Evolutionary conservation across 176 grass and related monocot genomes (phyloP).

Genomic region (Hsuehochloa calcarea): DNA sequence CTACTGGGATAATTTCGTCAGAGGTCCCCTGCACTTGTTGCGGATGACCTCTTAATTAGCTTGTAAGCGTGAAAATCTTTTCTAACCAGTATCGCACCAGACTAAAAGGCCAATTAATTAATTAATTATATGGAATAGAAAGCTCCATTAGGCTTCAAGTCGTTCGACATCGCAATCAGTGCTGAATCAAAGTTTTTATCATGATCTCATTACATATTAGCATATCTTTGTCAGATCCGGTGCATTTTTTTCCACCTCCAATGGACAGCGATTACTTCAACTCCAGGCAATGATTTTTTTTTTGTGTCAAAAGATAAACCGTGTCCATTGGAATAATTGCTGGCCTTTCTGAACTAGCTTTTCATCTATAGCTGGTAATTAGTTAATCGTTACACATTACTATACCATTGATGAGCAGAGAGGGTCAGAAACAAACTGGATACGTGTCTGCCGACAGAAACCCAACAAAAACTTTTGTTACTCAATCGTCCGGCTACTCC

Average conservation of each 20-base stretch:
- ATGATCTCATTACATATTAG: not conserved
- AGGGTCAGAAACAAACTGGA: too few relatives aligned
- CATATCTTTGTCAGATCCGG: not conserved
- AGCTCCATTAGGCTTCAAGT: not conserved
- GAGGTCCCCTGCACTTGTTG: not conserved
- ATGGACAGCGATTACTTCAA: conserved; percentile 32
- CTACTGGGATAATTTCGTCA: not conserved
- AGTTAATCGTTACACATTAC: too few relatives aligned
- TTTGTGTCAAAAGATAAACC: not conserved
- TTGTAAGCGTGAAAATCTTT: not conserved
- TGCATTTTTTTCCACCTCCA: conserved; percentile 8
- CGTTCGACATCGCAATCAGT: not conserved
- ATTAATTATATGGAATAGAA: not conserved
- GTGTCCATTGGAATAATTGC: not conserved
- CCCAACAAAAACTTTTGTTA: not conserved
- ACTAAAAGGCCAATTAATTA: too few relatives aligned
- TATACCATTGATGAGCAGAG: too few relatives aligned
- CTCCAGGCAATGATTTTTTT: not conserved
- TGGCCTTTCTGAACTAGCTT: not conserved
- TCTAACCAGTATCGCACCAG: too few relatives aligned
- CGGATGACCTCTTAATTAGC: not conserved
- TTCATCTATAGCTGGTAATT: not conserved
- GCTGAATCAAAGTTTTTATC: conserved; percentile 1
- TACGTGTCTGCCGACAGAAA: not conserved
- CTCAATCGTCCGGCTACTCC: not conserved